Conservation (phyloP, 768 basidiomycete genomes). For the Tylopilus sp. region DNA sequence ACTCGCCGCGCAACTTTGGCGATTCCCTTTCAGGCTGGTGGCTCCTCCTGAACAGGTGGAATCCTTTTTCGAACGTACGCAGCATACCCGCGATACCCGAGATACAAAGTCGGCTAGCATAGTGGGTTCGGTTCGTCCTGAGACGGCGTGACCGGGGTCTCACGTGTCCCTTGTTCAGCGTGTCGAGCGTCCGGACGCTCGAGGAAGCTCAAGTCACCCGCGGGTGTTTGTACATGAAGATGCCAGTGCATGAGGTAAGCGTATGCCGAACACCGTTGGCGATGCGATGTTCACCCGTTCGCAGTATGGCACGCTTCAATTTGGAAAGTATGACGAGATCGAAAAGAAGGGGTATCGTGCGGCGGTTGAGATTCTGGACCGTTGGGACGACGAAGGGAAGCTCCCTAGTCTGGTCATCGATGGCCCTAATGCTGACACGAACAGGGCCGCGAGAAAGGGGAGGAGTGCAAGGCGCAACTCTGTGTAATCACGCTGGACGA, state of each 20-base stretch:
- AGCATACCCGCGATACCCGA: slow-evolving; percentile 87
- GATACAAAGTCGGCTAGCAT: slow-evolving; percentile 91
- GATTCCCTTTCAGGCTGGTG: slow-evolving; percentile 97
- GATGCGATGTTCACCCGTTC: slow-evolving; percentile 1
- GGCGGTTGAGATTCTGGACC: slow-evolving; percentile 64
- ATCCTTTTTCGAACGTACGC: slow-evolving; percentile 78
- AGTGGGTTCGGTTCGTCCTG: slow-evolving; percentile 52
- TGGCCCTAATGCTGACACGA: slow-evolving; percentile 43
- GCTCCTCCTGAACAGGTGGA: slow-evolving; percentile 90
- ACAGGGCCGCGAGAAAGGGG: slow-evolving; percentile 57
- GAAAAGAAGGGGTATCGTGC: slow-evolving; percentile 76
- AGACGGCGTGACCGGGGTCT: not conserved
- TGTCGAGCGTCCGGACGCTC: slow-evolving; percentile 91
- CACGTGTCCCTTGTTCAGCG: slow-evolving; percentile 44
- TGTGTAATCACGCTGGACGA: slow-evolving; percentile 28
- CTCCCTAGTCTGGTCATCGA: slow-evolving; percentile 75
- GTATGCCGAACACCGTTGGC: not conserved
- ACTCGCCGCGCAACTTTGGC: slow-evolving; percentile 90
- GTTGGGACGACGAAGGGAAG: slow-evolving; percentile 79
- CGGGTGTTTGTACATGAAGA: slow-evolving; percentile 86
- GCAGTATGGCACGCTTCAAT: slow-evolving; percentile 90
- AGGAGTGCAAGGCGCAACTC: slow-evolving; percentile 78
- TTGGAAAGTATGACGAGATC: slow-evolving; percentile 86
- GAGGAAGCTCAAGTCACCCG: slow-evolving; percentile 92
- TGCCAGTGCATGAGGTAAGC: slow-evolving; percentile 90